Percentiles rank a stretch among this genome's conserved stretches.
Conservation (phyloP, 352 stramenopile species). For the Globisporangium spinosum region DNA sequence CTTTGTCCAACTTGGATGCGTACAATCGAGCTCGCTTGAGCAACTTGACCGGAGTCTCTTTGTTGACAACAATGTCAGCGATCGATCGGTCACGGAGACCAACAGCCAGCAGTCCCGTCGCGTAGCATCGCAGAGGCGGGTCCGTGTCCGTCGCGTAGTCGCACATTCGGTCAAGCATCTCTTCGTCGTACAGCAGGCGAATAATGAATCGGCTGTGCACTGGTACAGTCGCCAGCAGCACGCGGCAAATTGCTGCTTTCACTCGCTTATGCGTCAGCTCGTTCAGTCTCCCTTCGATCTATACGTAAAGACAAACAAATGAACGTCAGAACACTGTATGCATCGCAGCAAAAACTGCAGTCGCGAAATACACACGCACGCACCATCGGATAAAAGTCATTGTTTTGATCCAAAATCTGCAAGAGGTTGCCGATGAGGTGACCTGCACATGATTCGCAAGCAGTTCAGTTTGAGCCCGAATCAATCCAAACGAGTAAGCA, state of each 20-base stretch:
- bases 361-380: slow-evolving; percentile 22
- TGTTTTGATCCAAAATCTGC: slow-evolving; percentile 73
- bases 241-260: slow-evolving; percentile 63
- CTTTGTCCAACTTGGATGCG: slow-evolving; percentile 70
- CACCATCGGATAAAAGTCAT: slow-evolving; percentile 83
- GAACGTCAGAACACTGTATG: background rate
- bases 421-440: slow-evolving; percentile 78
- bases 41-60: slow-evolving; percentile 67
- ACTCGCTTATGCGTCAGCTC: slow-evolving; percentile 54
- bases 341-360: background rate
- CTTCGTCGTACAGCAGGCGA: slow-evolving; percentile 71
- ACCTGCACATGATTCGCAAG: slow-evolving; percentile 24
- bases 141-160: slow-evolving; percentile 57
- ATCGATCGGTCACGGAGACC: slow-evolving; percentile 76
- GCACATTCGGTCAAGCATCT: slow-evolving; percentile 71
- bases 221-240: slow-evolving; percentile 72
- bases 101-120: slow-evolving; percentile 69
- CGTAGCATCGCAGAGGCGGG: slow-evolving; percentile 64
- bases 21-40: slow-evolving; percentile 71
- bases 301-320: background rate
- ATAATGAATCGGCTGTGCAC: slow-evolving; percentile 76
- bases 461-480: background rate
- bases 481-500: background rate
- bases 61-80: slow-evolving; percentile 81
- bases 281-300: slow-evolving; percentile 67